phyloP scores from a whole-genome alignment of 495 filamentous ascomycete genomes.

The Neurospora sp. region DNA sequence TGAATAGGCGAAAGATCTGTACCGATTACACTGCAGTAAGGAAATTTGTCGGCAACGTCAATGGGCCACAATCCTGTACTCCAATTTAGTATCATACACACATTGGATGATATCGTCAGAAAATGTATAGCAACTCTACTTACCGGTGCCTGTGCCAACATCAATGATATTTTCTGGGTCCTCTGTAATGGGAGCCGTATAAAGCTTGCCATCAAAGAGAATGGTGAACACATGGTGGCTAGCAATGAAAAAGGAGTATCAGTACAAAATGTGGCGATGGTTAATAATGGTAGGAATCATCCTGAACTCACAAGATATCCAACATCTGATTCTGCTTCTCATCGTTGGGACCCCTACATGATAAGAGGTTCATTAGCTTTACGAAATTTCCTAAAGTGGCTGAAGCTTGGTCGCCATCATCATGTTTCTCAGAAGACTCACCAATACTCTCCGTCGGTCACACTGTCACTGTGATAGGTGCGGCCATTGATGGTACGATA shows the following conservation, averaged over 20 bases:
- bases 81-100: slow-evolving; percentile 4
- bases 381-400: not conserved
- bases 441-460: slow-evolving; percentile 22
- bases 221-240: slow-evolving; percentile 22
- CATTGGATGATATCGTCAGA: not conserved
- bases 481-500: slow-evolving; percentile 33
- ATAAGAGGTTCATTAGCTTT: not conserved
- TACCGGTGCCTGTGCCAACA: not conserved
- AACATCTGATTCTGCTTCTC: slow-evolving; percentile 24
- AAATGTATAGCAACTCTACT: not conserved
- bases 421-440: not conserved
- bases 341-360: slow-evolving; percentile 28
- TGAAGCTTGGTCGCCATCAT: not conserved
- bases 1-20: slow-evolving; percentile 53
- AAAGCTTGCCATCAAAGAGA: slow-evolving; percentile 41
- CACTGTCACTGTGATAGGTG: slow-evolving; percentile 28
- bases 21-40: slow-evolving; percentile 41
- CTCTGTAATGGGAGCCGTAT: slow-evolving; percentile 40
- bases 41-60: slow-evolving; percentile 35
- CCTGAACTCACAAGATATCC: slow-evolving; percentile 24
- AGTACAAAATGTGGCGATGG: slow-evolving; percentile 21
- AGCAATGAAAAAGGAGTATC: slow-evolving; percentile 4
- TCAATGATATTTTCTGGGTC: slow-evolving; percentile 7
- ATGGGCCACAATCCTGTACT: slow-evolving; percentile 4
- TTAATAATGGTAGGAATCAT: slow-evolving; percentile 1